phyloP scores from a whole-genome alignment of 1,284 basidiomycete species.

The Irpex sp. region DNA sequence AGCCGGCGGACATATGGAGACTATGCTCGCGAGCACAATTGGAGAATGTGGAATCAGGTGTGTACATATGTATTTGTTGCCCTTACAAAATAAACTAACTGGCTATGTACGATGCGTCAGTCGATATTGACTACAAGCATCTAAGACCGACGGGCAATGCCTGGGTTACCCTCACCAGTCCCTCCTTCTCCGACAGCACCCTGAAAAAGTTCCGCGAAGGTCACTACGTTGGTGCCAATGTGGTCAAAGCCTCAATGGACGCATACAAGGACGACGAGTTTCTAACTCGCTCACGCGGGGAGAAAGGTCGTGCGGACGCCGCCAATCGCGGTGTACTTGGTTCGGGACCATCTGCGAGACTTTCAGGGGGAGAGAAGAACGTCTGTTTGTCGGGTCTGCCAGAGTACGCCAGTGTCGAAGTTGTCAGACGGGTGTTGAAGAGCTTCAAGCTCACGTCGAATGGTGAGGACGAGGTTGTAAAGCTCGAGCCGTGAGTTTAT shows the following conservation, averaged over 20 bases:
- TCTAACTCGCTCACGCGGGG: slow-evolving; percentile 34
- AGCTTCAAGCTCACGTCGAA: slow-evolving; percentile 39
- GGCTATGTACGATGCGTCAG: slow-evolving; percentile 30
- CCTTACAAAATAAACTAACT: too few relatives aligned
- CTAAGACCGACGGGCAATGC: slow-evolving; percentile 58
- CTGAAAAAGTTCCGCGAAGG: slow-evolving; percentile 36
- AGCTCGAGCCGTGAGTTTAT: slow-evolving; percentile 46
- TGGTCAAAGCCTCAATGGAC: slow-evolving; percentile 32
- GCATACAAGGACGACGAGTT: slow-evolving; percentile 4
- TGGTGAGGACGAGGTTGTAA: slow-evolving; percentile 39
- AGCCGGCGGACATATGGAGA: slow-evolving; percentile 54
- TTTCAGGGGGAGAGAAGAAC: slow-evolving; percentile 42
- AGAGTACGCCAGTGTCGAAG: slow-evolving; percentile 33
- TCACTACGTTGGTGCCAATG: slow-evolving; percentile 32
- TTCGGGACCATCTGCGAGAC: slow-evolving; percentile 48
- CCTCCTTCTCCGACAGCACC: slow-evolving; percentile 41
- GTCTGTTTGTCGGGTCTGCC: slow-evolving; percentile 65
- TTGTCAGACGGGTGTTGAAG: slow-evolving; percentile 39
- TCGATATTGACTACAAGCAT: slow-evolving; percentile 53
- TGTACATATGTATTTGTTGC: slow-evolving; percentile 10
- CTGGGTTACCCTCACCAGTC: slow-evolving; percentile 45
- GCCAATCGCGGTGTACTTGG: slow-evolving; percentile 41
- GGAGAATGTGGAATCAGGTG: slow-evolving; percentile 54
- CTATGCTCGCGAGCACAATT: slow-evolving; percentile 41
- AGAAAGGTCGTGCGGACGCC: slow-evolving; percentile 38